These are phyloP conservation scores for Aspergillus piperis DNA, from an alignment of 2,329 filamentous ascomycete genomes.

Conservation along the genomic window DNA sequence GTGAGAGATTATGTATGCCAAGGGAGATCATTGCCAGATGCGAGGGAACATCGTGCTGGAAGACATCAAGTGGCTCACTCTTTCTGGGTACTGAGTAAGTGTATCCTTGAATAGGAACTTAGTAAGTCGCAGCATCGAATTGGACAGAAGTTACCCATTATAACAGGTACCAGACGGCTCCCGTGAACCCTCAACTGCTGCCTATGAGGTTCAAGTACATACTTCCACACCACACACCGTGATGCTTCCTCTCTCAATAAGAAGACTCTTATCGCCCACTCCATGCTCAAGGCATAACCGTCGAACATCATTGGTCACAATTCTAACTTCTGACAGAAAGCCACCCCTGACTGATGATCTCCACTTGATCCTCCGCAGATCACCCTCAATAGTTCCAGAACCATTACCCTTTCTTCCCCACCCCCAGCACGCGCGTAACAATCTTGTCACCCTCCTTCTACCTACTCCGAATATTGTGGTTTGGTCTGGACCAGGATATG, in stretches of 20 bases:
- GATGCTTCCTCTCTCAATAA: too few species aligned
- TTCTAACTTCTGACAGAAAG: not conserved
- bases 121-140: not conserved
- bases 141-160: not conserved
- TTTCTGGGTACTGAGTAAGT: too few species aligned
- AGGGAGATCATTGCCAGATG: not conserved
- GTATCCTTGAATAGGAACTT: not conserved
- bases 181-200: not conserved
- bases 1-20: slow-evolving; percentile 1
- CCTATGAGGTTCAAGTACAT: not conserved
- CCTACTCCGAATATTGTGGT: too few species aligned
- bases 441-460: not conserved
- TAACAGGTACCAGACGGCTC: not conserved
- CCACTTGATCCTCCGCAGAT: not conserved
- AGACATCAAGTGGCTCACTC: not conserved
- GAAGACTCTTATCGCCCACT: too few species aligned
- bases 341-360: not conserved
- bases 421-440: not conserved
- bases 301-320: too few species aligned
- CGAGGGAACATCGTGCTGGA: not conserved
- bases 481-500: too few species aligned
- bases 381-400: not conserved
- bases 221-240: too few species aligned
- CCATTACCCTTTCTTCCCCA: not conserved
- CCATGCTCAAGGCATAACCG: too few species aligned